Percentiles rank a stretch among this genome's conserved stretches.
phyloP scores from a whole-genome alignment of 108 stramenopile species.

The Parmales sp. region DNA sequence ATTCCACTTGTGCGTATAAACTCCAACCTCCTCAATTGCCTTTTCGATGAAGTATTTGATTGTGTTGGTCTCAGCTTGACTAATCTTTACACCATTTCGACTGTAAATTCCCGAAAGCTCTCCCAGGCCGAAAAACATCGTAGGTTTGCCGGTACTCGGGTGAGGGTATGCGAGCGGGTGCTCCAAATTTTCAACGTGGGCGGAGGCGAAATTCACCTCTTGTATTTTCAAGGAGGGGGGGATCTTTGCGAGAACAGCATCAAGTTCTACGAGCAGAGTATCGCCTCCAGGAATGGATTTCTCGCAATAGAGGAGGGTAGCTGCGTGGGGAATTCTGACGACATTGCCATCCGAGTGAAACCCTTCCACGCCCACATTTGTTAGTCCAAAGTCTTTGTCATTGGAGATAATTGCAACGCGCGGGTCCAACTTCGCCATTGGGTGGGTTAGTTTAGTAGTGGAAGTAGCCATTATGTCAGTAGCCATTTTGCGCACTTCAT shows the following conservation, averaged over 20 bases:
- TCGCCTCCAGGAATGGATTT: not conserved
- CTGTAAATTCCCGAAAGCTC: not conserved
- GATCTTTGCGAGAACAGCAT: not conserved
- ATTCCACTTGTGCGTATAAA: not conserved
- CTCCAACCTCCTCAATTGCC: not conserved
- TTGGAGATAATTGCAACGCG: not conserved
- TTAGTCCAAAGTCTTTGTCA: not conserved
- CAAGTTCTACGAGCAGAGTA: not conserved
- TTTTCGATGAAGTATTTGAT: not conserved
- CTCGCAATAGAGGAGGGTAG: not conserved
- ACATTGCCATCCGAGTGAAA: not conserved
- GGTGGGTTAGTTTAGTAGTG: too few relatives aligned
- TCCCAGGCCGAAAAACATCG: not conserved
- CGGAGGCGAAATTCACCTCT: not conserved
- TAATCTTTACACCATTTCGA: not conserved
- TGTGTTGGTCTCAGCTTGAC: not conserved
- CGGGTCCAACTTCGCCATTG: not conserved
- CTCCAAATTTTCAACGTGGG: not conserved
- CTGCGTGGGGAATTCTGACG: not conserved
- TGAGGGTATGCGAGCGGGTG: not conserved
- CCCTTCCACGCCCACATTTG: not conserved
- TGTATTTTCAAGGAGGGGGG: not conserved
- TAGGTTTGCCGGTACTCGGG: not conserved
- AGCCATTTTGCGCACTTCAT: too few relatives aligned
- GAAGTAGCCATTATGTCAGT: too few relatives aligned